Conservation (phyloP, 257 asterid genomes). For the Nicotiana noctiflora region DNA sequence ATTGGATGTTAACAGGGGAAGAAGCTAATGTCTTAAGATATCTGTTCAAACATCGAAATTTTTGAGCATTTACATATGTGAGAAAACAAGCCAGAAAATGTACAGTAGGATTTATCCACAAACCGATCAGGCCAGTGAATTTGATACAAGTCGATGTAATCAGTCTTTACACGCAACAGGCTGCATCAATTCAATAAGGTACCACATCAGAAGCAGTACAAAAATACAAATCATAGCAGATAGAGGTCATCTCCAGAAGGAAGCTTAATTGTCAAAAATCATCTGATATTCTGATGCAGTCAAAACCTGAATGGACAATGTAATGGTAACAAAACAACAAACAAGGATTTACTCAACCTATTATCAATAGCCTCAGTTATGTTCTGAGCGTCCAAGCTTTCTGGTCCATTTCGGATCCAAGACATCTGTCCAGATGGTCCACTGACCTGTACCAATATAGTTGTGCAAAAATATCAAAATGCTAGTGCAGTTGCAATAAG, state of each 20-base stretch:
- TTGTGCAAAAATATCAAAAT: constrained; percentile 5
- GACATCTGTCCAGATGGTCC: constrained; percentile 97
- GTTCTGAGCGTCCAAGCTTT: constrained; percentile 57
- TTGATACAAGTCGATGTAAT: constrained; percentile 87
- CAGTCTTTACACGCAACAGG: constrained; percentile 61
- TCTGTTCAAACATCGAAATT: background rate
- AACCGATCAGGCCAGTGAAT: constrained; percentile 99
- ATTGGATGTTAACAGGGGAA: background rate
- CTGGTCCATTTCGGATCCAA: constrained; percentile 92
- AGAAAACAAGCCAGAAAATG: background rate
- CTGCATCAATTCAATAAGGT: constrained; percentile 31
- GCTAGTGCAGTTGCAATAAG: background rate
- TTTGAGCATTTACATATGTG: background rate
- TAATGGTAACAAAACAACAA: background rate
- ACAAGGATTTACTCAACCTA: constrained; percentile 42
- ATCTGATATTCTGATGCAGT: background rate
- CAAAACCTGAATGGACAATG: background rate
- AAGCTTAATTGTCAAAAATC: background rate
- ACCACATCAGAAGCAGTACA: constrained; percentile 5
- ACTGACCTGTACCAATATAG: constrained; percentile 48
- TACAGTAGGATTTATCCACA: constrained; percentile 30
- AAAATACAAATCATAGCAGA: constrained; percentile 8
- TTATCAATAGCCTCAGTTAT: constrained; percentile 71
- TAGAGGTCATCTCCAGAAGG: background rate
- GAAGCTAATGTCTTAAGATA: background rate